Evolutionary conservation across 2,329 filamentous ascomycete species (phyloP), one percentile per base, ranked within the genome.

Genomic region (Epichloe gansuensis): DNA sequence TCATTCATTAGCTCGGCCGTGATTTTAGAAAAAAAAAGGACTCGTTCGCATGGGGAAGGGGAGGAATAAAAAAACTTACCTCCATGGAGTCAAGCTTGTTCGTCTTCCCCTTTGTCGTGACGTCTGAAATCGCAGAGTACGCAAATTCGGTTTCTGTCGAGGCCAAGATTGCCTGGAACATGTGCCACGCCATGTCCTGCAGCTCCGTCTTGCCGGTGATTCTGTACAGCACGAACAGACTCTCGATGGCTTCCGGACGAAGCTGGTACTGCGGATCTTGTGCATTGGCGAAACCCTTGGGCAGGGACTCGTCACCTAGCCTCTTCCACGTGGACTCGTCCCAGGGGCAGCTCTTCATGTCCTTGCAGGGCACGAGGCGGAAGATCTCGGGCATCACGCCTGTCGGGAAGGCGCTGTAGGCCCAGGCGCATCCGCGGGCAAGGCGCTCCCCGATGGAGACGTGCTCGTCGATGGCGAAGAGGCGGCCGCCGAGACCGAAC

Each of bases 181-280:
- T 79, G 5, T 65, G 61, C 76, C 76, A 79, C 0, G 76, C 76
- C 46, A 70, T 67, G 13, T 78, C 74, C 57, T 74, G 74, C 56
- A 75, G 71, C 34, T 72, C 67, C 2, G 65, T 48, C 39, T 73
- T 65, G 1, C 73, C 76, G 0, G 75, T 79, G 48, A 77, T 69
- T 17, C 76, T 79, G 65, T 85, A 88, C 73, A 91, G 80, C 62
- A 88, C 78, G 66, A 88, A 91, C 4, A 93, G 79, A 13, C 82
- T 86, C 70, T 91, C 87, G 51, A 91, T 88, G 2, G 86, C 86
- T 68, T 91, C 87, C 0, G 74, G 73, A 0, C 76, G 65, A 21
- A 80, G 66, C 11, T 75, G 64, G 52, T 80, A 79, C 3, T 71
- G 69, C 0, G 75, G 63, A 50, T 79, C 75, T 0, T 67, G 73